Conservation (phyloP, 1,139 yeast species). For the Hyphopichia khmerensis region DNA sequence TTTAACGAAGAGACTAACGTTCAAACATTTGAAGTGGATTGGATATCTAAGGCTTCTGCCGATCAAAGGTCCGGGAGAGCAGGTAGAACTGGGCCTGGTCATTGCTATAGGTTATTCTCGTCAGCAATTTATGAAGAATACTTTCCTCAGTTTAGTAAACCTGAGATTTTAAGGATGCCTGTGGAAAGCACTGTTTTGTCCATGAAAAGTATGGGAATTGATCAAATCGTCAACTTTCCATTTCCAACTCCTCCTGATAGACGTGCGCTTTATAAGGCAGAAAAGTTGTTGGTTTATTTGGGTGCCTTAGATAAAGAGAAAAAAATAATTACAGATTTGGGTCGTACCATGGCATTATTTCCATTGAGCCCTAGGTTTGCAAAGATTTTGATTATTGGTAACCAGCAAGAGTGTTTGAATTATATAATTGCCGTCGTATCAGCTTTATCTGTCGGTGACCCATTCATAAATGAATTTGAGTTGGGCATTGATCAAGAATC, state of each 20-base stretch:
- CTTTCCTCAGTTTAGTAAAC: slow-evolving; percentile 76
- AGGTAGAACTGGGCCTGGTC: slow-evolving; percentile 99
- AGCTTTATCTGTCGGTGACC: slow-evolving; percentile 92
- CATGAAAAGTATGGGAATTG: slow-evolving; percentile 97
- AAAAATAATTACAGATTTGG: slow-evolving; percentile 66
- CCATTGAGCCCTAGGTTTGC: slow-evolving; percentile 95
- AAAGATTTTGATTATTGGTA: slow-evolving; percentile 83
- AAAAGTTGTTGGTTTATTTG: slow-evolving; percentile 62
- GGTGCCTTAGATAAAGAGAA: slow-evolving; percentile 70
- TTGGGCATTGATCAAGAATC: slow-evolving; percentile 45
- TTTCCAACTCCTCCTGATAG: slow-evolving; percentile 94
- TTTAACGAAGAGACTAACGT: slow-evolving; percentile 85
- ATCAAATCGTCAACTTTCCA: slow-evolving; percentile 86
- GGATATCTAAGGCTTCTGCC: slow-evolving; percentile 96
- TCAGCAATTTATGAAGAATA: slow-evolving; percentile 94
- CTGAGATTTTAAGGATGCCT: slow-evolving; percentile 94
- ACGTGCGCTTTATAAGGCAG: slow-evolving; percentile 59
- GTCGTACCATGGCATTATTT: slow-evolving; percentile 82
- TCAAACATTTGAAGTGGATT: slow-evolving; percentile 86
- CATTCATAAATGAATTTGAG: slow-evolving; percentile 74
- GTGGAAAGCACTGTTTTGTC: slow-evolving; percentile 90
- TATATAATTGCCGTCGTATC: slow-evolving; percentile 89
- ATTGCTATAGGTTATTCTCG: slow-evolving; percentile 87
- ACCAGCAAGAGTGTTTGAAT: slow-evolving; percentile 82
- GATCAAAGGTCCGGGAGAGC: slow-evolving; percentile 98